A percentile compares a stretch with the other conserved stretches of the same genome.
phyloP scores from a whole-genome alignment of 2,329 filamentous ascomycete genomes.

The Niveomyces coronatus region DNA sequence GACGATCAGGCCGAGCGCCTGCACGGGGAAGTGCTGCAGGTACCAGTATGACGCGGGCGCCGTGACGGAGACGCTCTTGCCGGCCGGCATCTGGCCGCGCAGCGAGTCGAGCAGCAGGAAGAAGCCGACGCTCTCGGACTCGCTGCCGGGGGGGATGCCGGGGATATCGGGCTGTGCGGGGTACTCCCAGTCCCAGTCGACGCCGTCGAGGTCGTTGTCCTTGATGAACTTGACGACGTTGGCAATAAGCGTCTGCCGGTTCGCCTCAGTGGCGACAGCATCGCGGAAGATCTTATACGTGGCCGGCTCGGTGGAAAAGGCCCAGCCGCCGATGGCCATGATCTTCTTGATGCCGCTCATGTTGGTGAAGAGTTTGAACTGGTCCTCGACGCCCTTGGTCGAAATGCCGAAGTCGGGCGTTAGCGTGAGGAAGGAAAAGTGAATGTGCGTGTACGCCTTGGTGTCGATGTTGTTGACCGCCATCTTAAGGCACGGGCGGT shows the following conservation, averaged over 20 bases:
- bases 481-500: constrained; percentile 21
- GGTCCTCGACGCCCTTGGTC: constrained; percentile 13
- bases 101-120: constrained; percentile 11
- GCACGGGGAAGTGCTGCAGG: constrained; percentile 21
- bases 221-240: constrained; percentile 27
- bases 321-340: constrained; percentile 21
- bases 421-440: constrained; percentile 27
- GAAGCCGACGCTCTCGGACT: constrained; percentile 10
- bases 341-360: constrained; percentile 16
- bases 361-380: constrained; percentile 14
- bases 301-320: constrained; percentile 11
- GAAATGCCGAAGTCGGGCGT: constrained; percentile 12
- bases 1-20: constrained; percentile 15
- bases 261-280: constrained; percentile 13
- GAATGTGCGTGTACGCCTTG: constrained; percentile 20
- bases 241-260: constrained; percentile 22
- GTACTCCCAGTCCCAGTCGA: constrained; percentile 31
- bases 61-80: constrained; percentile 22
- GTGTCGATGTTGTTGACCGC: constrained; percentile 9
- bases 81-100: constrained; percentile 5
- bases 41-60: constrained; percentile 26
- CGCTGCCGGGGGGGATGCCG: constrained; percentile 18
- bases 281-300: constrained; percentile 14
- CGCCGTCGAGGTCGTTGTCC: constrained; percentile 25
- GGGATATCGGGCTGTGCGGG: constrained; percentile 16